Evolutionary conservation across 331 rosid species (phyloP), one percentile per base, ranked within the genome.

Genomic region (Pyracantha coccinea): DNA sequence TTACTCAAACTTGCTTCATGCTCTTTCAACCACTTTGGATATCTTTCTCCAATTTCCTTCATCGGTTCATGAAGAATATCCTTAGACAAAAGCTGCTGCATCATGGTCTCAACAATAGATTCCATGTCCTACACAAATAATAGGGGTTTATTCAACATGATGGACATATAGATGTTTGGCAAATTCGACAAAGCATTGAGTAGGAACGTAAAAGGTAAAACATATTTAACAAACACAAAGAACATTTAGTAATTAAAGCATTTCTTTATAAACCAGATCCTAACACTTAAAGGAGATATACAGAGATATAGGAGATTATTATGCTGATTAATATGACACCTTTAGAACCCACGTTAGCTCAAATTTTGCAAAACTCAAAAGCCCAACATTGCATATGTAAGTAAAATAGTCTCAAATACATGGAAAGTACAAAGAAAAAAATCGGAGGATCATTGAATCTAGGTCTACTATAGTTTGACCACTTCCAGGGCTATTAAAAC

Each of bases 31-130:
- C 99, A 95, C 71, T 89, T 86, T 25, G 97, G 99, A 90, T 95
- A 95, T 83, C 91, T 89, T 83, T 89, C 97, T 38, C 96, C 97
- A 55, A 95, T 92, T 80, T 95, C 99, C 81, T 90, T 95, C 97
- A 95, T 92, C 44, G 99, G 99, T 80, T 95, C 97, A 27, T 89
- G 93, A 74, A 95, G 97, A 81, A 92, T 90, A 75, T 95, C 99
- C 91, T 94, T 94, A 23, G 99, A 91, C 55, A 93, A 86, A 68
- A 89, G 91, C 72, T 88, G 96, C 60, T 88, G 97, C 96, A 93
- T 88, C 97, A 91, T 93, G 76, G 89, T 84, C 90, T 89, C 97
- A 72, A 90, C 90, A 64, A 93, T 74, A 74, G 95, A 85, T 74
- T 88, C 93, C 95, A 81, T 71, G 75, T 76, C 84, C 80, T 81